These are phyloP conservation scores for Eucalyptus curtisii DNA, from an alignment of 345 rosid species.

Conservation along the genomic window DNA sequence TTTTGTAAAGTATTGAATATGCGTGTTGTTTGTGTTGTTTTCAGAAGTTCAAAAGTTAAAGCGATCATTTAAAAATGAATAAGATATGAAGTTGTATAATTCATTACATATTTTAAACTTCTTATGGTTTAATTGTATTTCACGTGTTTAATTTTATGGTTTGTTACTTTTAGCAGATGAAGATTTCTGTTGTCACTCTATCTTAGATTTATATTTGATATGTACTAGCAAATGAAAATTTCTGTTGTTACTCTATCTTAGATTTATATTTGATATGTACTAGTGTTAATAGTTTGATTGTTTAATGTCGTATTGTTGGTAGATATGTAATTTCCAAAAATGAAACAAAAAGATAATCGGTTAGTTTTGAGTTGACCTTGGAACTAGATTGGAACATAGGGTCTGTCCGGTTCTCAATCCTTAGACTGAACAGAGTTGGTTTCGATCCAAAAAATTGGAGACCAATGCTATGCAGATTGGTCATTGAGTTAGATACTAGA, in stretches of 20 bases:
- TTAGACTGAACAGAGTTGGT: accelerated
- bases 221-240: background rate
- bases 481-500: background rate
- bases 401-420: accelerated
- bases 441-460: background rate
- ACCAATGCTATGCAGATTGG: background rate
- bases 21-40: background rate
- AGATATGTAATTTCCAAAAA: background rate
- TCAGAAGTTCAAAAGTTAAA: background rate
- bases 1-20: background rate
- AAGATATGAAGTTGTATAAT: background rate
- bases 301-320: no score
- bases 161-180: no score
- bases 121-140: background rate
- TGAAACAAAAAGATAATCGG: background rate
- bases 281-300: background rate
- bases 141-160: background rate
- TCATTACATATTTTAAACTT: background rate
- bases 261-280: background rate
- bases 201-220: background rate
- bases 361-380: background rate
- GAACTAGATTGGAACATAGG: accelerated
- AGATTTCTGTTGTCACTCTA: no score
- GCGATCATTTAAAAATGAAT: background rate
- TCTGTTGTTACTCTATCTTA: background rate